Evolutionary conservation across 176 grass and related monocot species (phyloP), one percentile per base, ranked within the genome.

Genomic region (Lolium rigidum): DNA sequence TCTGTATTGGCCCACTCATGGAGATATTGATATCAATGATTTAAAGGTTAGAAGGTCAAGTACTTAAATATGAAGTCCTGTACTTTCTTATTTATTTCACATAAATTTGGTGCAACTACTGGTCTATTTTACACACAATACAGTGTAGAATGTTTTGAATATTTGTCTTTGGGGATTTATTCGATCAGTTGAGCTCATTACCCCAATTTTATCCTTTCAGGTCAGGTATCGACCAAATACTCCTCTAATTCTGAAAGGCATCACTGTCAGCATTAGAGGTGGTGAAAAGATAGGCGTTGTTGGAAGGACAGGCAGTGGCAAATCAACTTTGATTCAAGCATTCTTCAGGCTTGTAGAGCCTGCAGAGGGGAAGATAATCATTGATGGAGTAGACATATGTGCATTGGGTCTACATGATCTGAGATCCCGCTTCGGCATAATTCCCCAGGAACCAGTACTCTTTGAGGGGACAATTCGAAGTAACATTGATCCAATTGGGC

Each of bases 201-300:
- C 28, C 28, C 28, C 31, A 62, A 17, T 71, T 25, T 63, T 65
- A 70, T 79, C 39, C 60, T 80, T 83, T 80, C 91, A 98, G 96
- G 90, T 98, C 72, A 93, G 76, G 68, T 98, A 95, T 80, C 80
- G 96, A 71, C 41, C 91, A 70, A 91, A 95, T 80, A 98, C 96
- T 82, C 93, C 96, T 90, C 57, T 98, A 74, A 91, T 98, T 80
- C 68, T 98, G 17, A 95, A 95, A 77, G 96, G 96, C 20, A 86
- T 98, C 62, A 92, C 85, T 31, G 5, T 95, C 63, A 94, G 88
- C 43, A 89, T 98, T 72, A 85, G 15, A 46, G 90, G 91, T 65
- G 96, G 96, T 84, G 91, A 95, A 74, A 98, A 98, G 77, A 92
- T 98, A 87, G 96, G 96, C 68, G 79, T 98, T 39, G 91, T 98